Evolutionary conservation across 108 stramenopile genomes (phyloP).

Genomic region (Cyclotella distinguenda): DNA sequence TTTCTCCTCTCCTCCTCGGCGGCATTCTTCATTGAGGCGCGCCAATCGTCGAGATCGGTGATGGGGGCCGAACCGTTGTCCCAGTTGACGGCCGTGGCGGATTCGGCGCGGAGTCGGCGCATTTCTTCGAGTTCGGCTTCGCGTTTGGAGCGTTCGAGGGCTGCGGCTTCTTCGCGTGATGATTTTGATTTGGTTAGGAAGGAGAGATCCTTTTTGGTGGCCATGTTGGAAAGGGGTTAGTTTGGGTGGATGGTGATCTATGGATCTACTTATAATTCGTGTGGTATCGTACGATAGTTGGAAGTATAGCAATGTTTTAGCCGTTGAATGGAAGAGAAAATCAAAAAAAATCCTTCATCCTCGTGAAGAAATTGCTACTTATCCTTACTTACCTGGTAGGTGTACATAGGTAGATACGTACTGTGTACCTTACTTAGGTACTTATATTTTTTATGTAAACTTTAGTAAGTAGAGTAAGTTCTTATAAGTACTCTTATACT

Average conservation of each 20-base stretch:
- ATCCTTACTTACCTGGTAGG: too few species aligned
- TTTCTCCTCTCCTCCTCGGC: conserved; percentile 27
- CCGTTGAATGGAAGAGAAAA: too few species aligned
- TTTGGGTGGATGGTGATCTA: background rate
- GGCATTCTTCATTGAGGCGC: conserved; percentile 2
- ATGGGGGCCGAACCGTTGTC: conserved; percentile 30
- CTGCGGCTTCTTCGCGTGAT: conserved; percentile 21
- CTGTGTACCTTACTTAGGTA: too few species aligned
- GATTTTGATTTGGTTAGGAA: conserved; percentile 26
- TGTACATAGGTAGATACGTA: too few species aligned
- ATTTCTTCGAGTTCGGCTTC: conserved; percentile 44
- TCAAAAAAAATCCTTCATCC: too few species aligned
- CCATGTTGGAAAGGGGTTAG: background rate
- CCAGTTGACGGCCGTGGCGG: conserved; percentile 6
- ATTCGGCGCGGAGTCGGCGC: conserved; percentile 22
- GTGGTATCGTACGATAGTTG: too few species aligned
- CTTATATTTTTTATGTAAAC: too few species aligned
- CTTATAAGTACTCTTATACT: too few species aligned
- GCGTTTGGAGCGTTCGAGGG: conserved; percentile 29
- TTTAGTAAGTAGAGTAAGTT: too few species aligned
- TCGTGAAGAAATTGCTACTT: too few species aligned
- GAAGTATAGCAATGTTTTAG: too few species aligned
- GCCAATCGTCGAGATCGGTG: conserved; percentile 21
- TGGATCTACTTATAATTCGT: too few species aligned
- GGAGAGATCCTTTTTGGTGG: conserved; percentile 11